A percentile compares a stretch with the other conserved stretches of the same genome.
Evolutionary conservation across 2,329 filamentous ascomycete species (phyloP).

Genomic region (Ophiostoma sp.): DNA sequence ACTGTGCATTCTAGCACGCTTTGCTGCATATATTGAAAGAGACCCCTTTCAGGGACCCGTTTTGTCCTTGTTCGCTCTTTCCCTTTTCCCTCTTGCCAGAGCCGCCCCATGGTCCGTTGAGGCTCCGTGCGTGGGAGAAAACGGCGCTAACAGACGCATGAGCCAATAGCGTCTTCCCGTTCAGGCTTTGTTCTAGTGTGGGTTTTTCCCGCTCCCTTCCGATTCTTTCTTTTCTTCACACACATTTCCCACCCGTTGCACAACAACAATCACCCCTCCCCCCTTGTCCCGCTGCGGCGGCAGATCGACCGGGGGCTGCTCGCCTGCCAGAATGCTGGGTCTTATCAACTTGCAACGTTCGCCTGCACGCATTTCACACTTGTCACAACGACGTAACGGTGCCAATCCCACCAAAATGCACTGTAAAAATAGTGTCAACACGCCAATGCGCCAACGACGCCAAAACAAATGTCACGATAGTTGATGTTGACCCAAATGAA

Average conservation of each 20-base stretch:
- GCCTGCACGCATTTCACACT: background rate
- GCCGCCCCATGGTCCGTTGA: conserved; percentile 3
- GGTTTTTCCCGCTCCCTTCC: background rate
- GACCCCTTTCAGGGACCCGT: background rate
- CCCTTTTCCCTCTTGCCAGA: background rate
- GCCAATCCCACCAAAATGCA: background rate
- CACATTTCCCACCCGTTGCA: conserved; percentile 11
- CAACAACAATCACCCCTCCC: conserved; percentile 1
- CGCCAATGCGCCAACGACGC: background rate
- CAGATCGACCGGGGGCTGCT: conserved; percentile 31
- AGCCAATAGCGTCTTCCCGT: background rate
- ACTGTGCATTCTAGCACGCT: conserved; percentile 1
- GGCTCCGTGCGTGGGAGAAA: background rate
- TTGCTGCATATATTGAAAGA: background rate
- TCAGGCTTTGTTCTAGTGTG: background rate
- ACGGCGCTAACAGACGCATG: conserved; percentile 10
- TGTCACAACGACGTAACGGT: conserved; percentile 13
- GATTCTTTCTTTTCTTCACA: background rate
- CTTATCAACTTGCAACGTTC: conserved; percentile 12
- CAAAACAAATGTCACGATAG: background rate
- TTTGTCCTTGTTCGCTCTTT: background rate
- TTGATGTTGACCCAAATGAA: background rate
- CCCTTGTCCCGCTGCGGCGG: conserved; percentile 28
- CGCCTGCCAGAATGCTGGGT: conserved; percentile 29
- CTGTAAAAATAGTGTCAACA: background rate